Evolutionary conservation across 129 eudicot species (phyloP), one percentile per base, ranked within the genome.

Genomic region (Logfia minima): DNA sequence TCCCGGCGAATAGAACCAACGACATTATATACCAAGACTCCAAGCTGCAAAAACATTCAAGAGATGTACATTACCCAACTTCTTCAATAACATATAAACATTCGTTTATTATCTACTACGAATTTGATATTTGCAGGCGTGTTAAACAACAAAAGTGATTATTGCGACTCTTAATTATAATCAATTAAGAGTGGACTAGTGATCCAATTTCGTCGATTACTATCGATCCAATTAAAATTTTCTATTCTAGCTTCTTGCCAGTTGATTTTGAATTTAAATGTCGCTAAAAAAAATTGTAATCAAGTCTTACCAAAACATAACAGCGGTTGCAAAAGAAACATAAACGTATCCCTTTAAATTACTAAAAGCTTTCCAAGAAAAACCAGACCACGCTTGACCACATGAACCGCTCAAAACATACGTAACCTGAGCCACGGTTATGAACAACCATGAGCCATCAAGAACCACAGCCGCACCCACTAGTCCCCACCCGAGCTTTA

Each of bases 371-470:
- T 77, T 71, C 85, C 71, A 71, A 2, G 96, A 75, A 75, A 86
- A 86, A 4, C 98, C 98, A 41, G 80, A 17, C 96, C 98, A 90
- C 8, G 96, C 89, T 43, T 59, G 19, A 1, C 87, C 89, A 70
- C 96, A 90, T 45, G 80, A 66, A 16, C 96, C 96, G 68, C 83
- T 67, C 4, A 90, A 67, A n/a, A 89, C 78, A 56, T 87, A 87
- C 0, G 39, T 10, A 4, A 89, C 17, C 72, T 84, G 91, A 62
- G 82, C 88, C 81, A 81, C 22, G 5, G 87, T 83, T 4, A 87
- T 86, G 85, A 92, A 84, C 98, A 91, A 92, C 91, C 93, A 87
- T 10, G 96, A 84, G 4, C 70, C 71, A 48, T 89, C 79, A 43
- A 87, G 86, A 63, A 86, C 90, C 72, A 76, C 71, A 2, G 93